Base-by-base conservation (phyloP, 2,329 filamentous ascomycete genomes). In the Mariannaea elegans region DNA sequence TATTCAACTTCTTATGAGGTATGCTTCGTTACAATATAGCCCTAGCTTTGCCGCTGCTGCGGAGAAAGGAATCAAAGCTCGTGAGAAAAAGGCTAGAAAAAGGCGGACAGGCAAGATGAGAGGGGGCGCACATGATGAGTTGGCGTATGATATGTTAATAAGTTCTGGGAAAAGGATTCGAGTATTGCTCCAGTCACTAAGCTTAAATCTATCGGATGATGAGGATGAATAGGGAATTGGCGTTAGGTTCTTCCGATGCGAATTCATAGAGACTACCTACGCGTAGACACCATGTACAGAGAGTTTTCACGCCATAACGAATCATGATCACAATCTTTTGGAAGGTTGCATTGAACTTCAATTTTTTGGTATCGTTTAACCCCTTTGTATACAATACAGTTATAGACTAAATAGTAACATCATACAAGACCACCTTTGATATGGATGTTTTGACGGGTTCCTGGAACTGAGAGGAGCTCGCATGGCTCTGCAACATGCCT, bases 1-100 rank as follows among this genome's bases (percentile, higher is more conserved):
- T 48, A 69, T 92, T 27, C 81, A 87, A 44, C 76, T 88, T 7
- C 74, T 84, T 3, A 83, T 80, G 75, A 56, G 58, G 3, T 68
- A 72, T 23, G 74, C 75, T 12, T 65, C 69, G 18, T 63, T 79
- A 12, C 57, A 61, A 2, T 80, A 81, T 63, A 75, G 74, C 27
- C 61, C 71, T 1, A 62, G 63, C 4, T 70, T 87, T 14, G 71
- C 71, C 14, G 62, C 63, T 6, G 81, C 81, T 0, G 78, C 81
- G 12, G 75, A 77, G 57, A 76, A 68, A 51, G 85, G 85, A 2
- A 79, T 87, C 21, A 70, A 71, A 44, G 82, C 82, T n/a, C 75
- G 85, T 16, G 75, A 80, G 60, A 72, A 75, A 9, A 86, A 84
- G 70, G 74, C 78, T 2, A 80, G 76, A 66, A 76, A 75, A 54